Percentiles rank a stretch among this genome's conserved stretches.
Evolutionary conservation across 208 protist genomes (phyloP).

Genomic region (Wallacemonas collosoma): DNA sequence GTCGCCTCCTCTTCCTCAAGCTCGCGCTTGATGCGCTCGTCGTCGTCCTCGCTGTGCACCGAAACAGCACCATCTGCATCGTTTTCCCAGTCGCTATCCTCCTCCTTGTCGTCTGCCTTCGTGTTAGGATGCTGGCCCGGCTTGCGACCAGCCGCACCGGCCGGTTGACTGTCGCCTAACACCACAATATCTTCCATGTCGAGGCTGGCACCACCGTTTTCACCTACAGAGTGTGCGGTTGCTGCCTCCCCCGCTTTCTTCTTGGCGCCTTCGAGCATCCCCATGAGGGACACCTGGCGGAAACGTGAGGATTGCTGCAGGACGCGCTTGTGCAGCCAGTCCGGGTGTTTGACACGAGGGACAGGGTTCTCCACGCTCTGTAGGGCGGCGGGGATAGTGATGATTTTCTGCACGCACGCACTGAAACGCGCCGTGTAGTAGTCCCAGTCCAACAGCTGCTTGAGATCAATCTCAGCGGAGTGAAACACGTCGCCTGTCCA

Average conservation of each 20-base stretch:
- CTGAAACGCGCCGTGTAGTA: conserved; percentile 99
- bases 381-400: conserved; percentile 99
- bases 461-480: conserved; percentile 73
- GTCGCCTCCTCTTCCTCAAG: conserved; percentile 50
- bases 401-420: conserved; percentile 98
- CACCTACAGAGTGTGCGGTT: neutral
- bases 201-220: neutral
- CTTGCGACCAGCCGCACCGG: neutral
- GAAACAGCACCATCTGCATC: conserved; percentile 31
- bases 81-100: conserved; percentile 35
- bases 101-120: conserved; percentile 10
- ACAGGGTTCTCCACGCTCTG: conserved; percentile 98
- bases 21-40: conserved; percentile 48
- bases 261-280: conserved; percentile 50
- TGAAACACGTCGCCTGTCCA: conserved; percentile 92
- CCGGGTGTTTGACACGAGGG: conserved; percentile 96
- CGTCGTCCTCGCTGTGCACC: conserved; percentile 52
- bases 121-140: neutral
- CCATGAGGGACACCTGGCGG: conserved; percentile 62
- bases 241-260: conserved; percentile 17
- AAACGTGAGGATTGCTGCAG: conserved; percentile 81
- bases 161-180: neutral
- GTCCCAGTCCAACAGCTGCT: conserved; percentile 98
- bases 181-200: conserved; percentile 18
- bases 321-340: conserved; percentile 97